phyloP scores from a whole-genome alignment of 23 red algal species.

The Rhodosorus marinus region DNA sequence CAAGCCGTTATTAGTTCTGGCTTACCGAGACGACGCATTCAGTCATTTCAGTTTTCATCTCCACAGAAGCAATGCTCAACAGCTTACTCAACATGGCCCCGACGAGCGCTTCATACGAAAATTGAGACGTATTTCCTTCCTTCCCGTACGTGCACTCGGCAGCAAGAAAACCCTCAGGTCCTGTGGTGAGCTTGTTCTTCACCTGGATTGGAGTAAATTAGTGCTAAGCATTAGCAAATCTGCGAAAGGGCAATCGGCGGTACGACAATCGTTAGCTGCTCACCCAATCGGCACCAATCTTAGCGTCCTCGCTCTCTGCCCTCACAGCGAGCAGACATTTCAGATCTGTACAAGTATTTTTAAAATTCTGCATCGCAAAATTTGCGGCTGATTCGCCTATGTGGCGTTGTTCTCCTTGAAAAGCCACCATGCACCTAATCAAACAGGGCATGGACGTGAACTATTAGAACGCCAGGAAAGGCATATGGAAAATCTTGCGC shows the following conservation, averaged over 20 bases:
- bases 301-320: slow-evolving; percentile 13
- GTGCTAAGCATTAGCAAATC: no score
- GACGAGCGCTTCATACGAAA: slow-evolving; percentile 8
- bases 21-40: slow-evolving; percentile 6
- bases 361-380: slow-evolving; percentile 54
- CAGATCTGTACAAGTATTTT: slow-evolving; percentile 48
- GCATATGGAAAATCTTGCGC: no score
- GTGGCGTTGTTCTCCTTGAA: slow-evolving; percentile 57
- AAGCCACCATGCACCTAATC: slow-evolving; percentile 41
- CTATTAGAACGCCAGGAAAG: no score
- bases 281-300: slow-evolving; percentile 9
- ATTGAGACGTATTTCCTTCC: not conserved
- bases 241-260: no score
- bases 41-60: not conserved
- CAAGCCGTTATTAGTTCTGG: no score
- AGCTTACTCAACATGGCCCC: slow-evolving; percentile 3
- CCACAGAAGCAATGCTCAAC: not conserved
- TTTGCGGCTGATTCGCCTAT: slow-evolving; percentile 77
- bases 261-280: no score
- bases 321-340: slow-evolving; percentile 60
- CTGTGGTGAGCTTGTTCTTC: no score
- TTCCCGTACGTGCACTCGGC: slow-evolving; percentile 1
- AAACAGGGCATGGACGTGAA: not conserved
- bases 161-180: slow-evolving; percentile 28
- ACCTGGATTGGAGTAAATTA: no score